These are phyloP conservation scores for Tetraselmis striata DNA, from an alignment of 139 green algal genomes.

Conservation along the genomic window DNA sequence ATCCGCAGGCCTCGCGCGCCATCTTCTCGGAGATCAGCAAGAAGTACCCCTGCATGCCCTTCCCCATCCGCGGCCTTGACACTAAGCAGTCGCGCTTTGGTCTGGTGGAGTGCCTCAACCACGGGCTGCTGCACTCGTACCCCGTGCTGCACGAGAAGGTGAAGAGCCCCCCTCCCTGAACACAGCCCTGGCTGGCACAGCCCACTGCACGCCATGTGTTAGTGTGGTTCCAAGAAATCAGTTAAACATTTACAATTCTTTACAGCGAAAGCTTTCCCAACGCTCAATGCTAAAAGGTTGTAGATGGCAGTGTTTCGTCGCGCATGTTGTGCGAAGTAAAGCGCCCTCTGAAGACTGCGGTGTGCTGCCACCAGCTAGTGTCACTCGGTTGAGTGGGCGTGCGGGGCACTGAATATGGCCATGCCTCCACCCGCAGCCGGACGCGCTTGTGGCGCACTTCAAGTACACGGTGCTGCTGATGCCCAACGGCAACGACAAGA, in stretches of 20 bases:
- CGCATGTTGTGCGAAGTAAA: conserved; percentile 94
- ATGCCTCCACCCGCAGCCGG: conserved; percentile 52
- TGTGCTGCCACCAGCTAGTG: conserved; percentile 90
- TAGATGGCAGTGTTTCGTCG: conserved; percentile 88
- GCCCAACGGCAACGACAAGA: conserved; percentile 81
- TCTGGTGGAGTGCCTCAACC: conserved; percentile 87
- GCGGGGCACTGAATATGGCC: conserved; percentile 79
- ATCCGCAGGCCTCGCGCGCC: conserved; percentile 57
- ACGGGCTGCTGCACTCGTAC: conserved; percentile 91
- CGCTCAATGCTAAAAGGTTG: conserved; percentile 79
- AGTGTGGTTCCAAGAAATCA: too few relatives aligned
- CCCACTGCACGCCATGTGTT: too few relatives aligned
- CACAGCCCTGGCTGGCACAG: too few relatives aligned
- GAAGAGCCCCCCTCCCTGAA: background rate
- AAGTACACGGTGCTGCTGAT: conserved; percentile 97
- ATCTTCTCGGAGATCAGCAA: conserved; percentile 81
- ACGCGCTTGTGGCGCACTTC: conserved; percentile 69
- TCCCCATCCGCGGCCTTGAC: conserved; percentile 67
- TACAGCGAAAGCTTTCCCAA: too few relatives aligned
- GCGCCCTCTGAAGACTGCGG: conserved; percentile 83
- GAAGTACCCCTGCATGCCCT: conserved; percentile 86
- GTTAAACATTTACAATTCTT: too few relatives aligned
- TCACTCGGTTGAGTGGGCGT: conserved; percentile 96
- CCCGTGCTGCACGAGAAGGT: conserved; percentile 92
- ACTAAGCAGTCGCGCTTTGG: conserved; percentile 53